Conservation (phyloP, 2,329 filamentous ascomycete genomes). For the Fusarium agapanthi region DNA sequence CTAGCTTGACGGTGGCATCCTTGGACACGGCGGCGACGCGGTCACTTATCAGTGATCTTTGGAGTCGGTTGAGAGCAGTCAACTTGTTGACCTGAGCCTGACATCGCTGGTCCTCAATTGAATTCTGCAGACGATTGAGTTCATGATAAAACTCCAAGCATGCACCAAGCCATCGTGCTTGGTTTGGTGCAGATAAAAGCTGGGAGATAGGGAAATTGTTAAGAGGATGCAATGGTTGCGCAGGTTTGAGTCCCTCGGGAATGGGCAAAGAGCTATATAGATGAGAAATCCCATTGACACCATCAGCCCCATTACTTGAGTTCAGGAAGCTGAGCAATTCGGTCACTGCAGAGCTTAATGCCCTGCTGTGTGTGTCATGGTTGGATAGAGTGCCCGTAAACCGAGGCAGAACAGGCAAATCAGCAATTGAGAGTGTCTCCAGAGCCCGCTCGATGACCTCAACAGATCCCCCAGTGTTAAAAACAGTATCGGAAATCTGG, state of each 20-base stretch:
- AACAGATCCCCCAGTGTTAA: slow-evolving; percentile 34
- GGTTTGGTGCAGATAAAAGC: slow-evolving; percentile 50
- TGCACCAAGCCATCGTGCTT: slow-evolving; percentile 59
- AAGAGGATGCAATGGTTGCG: slow-evolving; percentile 66
- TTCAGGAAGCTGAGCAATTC: slow-evolving; percentile 45
- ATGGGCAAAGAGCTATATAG: slow-evolving; percentile 48
- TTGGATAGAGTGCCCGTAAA: slow-evolving; percentile 41
- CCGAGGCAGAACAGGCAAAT: slow-evolving; percentile 52
- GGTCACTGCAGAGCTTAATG: slow-evolving; percentile 27
- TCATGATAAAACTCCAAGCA: slow-evolving; percentile 62
- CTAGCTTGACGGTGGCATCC: slow-evolving; percentile 67
- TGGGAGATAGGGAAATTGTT: slow-evolving; percentile 64
- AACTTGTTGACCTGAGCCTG: slow-evolving; percentile 58
- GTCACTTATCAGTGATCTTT: slow-evolving; percentile 65
- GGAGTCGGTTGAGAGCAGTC: slow-evolving; percentile 65
- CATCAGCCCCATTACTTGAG: slow-evolving; percentile 43
- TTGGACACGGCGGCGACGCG: slow-evolving; percentile 65
- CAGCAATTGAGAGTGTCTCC: slow-evolving; percentile 58
- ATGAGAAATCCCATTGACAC: slow-evolving; percentile 46
- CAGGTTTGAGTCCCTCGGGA: slow-evolving; percentile 11
- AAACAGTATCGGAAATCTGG: slow-evolving; percentile 42
- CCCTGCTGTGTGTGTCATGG: background rate
- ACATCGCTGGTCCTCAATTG: slow-evolving; percentile 52
- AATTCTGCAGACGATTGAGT: slow-evolving; percentile 53
- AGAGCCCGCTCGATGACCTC: slow-evolving; percentile 49